phyloP scores from a whole-genome alignment of 1,284 basidiomycete genomes.

The Pyrrhoderma noxium region DNA sequence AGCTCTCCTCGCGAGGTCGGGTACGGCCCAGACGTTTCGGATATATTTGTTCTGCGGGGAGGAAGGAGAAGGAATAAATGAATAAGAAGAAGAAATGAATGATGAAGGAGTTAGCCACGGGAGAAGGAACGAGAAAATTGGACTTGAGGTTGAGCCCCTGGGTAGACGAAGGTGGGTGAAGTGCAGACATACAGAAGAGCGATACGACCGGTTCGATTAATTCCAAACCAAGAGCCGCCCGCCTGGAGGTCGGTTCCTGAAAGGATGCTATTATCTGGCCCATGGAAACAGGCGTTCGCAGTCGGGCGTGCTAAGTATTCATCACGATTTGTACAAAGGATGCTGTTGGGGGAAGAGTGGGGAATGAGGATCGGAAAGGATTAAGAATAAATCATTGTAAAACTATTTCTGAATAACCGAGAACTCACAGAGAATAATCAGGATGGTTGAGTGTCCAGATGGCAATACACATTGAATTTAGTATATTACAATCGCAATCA shows the following conservation, averaged over 20 bases:
- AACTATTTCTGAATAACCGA: conserved; percentile 6
- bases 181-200: conserved; percentile 54
- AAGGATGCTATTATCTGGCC: conserved; percentile 38
- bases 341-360: conserved; percentile 33
- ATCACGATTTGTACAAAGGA: conserved; percentile 71
- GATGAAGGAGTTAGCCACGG: neutral
- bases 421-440: conserved; percentile 65
- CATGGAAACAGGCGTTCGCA: conserved; percentile 53
- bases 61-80: too few species aligned
- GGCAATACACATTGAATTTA: conserved; percentile 64
- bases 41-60: conserved; percentile 73
- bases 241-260: conserved; percentile 66
- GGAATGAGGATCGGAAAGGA: too few species aligned
- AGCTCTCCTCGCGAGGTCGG: conserved; percentile 59
- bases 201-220: conserved; percentile 53
- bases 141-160: too few species aligned
- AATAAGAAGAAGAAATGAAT: conserved; percentile 1
- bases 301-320: conserved; percentile 66
- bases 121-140: neutral
- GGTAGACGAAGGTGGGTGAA: neutral
- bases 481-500: too few species aligned
- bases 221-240: conserved; percentile 75
- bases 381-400: conserved; percentile 11
- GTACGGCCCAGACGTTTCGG: conserved; percentile 45
- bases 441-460: conserved; percentile 69